phyloP scores from a whole-genome alignment of 2,329 filamentous ascomycete genomes.

The Aspergillus sp. region DNA sequence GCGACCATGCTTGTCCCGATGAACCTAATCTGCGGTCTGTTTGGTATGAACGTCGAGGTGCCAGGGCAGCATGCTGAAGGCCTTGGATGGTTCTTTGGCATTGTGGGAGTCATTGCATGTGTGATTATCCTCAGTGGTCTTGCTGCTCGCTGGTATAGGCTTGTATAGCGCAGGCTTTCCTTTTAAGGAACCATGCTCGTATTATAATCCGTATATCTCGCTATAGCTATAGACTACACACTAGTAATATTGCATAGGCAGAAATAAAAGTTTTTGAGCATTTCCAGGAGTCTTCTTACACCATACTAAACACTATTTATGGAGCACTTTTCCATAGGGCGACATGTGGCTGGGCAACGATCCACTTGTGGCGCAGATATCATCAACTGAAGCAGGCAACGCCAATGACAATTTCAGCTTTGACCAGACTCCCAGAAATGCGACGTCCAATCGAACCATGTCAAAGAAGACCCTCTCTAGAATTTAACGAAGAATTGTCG shows the following conservation, averaged over 20 bases:
- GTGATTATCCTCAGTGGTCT: slow-evolving; percentile 35
- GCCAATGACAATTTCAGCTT: neutral
- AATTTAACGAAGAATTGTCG: neutral
- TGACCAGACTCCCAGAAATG: neutral
- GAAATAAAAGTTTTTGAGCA: neutral
- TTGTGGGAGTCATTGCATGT: slow-evolving; percentile 39
- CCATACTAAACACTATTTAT: neutral
- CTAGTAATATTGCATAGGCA: neutral
- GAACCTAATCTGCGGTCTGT: slow-evolving; percentile 70
- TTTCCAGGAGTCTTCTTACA: neutral
- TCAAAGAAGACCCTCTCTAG: neutral
- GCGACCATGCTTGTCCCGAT: slow-evolving; percentile 94
- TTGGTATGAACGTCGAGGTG: slow-evolving; percentile 47
- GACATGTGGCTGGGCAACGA: neutral
- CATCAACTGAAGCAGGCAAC: neutral
- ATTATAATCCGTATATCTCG: neutral
- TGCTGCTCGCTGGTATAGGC: slow-evolving; percentile 35
- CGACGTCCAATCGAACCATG: neutral
- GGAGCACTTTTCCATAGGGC: too few relatives aligned
- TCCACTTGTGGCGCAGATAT: neutral
- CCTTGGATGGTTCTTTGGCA: slow-evolving; percentile 45
- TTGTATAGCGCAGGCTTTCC: slow-evolving; percentile 24
- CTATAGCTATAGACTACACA: too few relatives aligned
- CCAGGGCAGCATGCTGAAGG: slow-evolving; percentile 32
- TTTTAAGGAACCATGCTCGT: neutral